Evolutionary conservation across 257 asterid genomes (phyloP), one percentile per base, ranked within the genome.

Genomic region (Petrea volubilis): DNA sequence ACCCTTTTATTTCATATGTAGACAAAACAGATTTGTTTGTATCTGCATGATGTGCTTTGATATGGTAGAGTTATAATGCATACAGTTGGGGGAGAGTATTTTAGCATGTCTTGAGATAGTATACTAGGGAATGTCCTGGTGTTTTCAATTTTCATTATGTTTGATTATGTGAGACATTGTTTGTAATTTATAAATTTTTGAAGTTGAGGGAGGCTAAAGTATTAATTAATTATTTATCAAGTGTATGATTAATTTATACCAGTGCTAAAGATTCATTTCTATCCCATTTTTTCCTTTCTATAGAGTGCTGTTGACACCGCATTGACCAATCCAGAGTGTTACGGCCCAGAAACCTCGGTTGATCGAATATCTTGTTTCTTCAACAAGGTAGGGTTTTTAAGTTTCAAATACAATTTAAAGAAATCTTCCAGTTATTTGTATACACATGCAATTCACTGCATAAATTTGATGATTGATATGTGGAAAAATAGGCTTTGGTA

Each of bases 241-340:
- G n/a, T n/a, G n/a, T n/a, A n/a, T n/a, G n/a, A n/a, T n/a, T n/a
- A n/a, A n/a, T n/a, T n/a, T n/a, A n/a, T n/a, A n/a, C n/a, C n/a
- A n/a, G n/a, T n/a, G n/a, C n/a, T n/a, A n/a, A n/a, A n/a, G n/a
- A n/a, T n/a, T n/a, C n/a, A n/a, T n/a, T n/a, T n/a, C n/a, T n/a
- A n/a, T n/a, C n/a, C n/a, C n/a, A n/a, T 44, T 1, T 13, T 15
- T 33, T 44, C 18, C 13, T 44, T 44, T 49, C 44, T 68, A 60
- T 72, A 95, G 99, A 92, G 96, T 74, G 86, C 99, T 47, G 88
- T 95, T 34, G 98, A 94, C 70, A 89, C 90, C 68, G 99, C 98
- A 31, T 80, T 94, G 78, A 93, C 95, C 17, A 95, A 80, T 83
- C 79, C 98, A 8, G 85, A 59, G 74, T 94, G 99, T 70, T 89